Evolutionary conservation across 2,329 filamentous ascomycete species (phyloP), one percentile per base, ranked within the genome.

Genomic region (Fusarium torreyae): DNA sequence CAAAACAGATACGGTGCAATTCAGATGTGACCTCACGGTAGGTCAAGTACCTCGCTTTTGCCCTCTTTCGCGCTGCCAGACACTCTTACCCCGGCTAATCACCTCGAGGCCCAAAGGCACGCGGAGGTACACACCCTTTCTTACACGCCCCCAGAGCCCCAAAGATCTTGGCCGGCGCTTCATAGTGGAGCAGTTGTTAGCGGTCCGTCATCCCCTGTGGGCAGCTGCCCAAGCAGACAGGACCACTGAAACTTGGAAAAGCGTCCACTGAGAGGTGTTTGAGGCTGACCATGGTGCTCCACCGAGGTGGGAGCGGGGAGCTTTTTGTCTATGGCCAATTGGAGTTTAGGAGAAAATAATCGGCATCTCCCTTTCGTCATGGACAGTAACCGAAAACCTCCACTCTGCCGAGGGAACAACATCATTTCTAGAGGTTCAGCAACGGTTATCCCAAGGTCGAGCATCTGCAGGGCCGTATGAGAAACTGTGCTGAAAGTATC

Each of bases 311-410:
- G 46, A 53, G 52, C 53, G 61, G 57, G 49, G 57, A 59, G 58
- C 44, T 34, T 26, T 18, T 6, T 3, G 2, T 26, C 6, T 7
- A 13, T 5, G 15, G 17, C 72, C 72, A 74, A 74, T 74, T 26
- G 66, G 6, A 5, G 18, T 6, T 13, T 17, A 57, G 51, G 36
- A 65, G 64, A 76, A 76, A 74, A 76, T 75, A 76, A 76, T 76
- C 73, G 69, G 68, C 64, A 66, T 55, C 56, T 71, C 62, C 66
- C 68, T 74, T 70, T 76, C 74, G 74, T 76, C 74, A 76, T 76
- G 57, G 71, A 63, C 57, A 54, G 63, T 75, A 73, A 71, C 72
- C 72, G 72, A 74, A 73, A 73, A 70, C 72, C 72, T 74, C 72
- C 72, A 74, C 72, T 74, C 66, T 74, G 58, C 72, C 72, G 72